Conservation (phyloP, 2,329 filamentous ascomycete species). For the Fusarium piperis region DNA sequence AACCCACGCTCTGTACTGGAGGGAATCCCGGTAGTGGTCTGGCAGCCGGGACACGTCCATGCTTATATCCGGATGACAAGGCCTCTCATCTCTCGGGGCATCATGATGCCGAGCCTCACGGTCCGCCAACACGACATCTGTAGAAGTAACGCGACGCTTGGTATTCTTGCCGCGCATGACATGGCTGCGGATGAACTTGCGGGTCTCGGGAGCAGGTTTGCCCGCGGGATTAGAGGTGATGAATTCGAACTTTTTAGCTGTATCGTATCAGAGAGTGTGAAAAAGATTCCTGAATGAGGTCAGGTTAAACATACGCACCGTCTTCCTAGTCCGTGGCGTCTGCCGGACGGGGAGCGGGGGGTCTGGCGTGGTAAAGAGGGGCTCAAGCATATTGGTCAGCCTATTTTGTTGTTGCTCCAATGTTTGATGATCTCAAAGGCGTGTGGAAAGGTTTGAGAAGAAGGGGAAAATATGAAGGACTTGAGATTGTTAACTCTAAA, state of each 20-base stretch:
- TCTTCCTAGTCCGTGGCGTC: constrained; percentile 7
- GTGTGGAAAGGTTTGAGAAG: neutral
- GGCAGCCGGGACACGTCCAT: neutral
- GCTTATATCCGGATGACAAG: neutral
- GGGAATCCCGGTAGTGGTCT: neutral
- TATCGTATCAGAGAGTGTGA: neutral
- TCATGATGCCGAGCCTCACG: neutral
- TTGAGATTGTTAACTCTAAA: constrained; percentile 22
- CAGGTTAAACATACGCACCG: constrained; percentile 2
- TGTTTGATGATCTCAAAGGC: neutral
- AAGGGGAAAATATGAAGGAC: neutral
- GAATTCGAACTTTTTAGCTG: constrained; percentile 42
- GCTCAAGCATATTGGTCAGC: constrained; percentile 21
- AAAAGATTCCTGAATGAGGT: neutral
- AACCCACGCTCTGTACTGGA: constrained; percentile 23
- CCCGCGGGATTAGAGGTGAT: constrained; percentile 38
- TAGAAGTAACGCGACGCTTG: neutral
- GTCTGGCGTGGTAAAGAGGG: constrained; percentile 4
- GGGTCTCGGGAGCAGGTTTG: constrained; percentile 33
- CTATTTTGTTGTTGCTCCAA: neutral
- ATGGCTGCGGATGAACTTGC: constrained; percentile 43
- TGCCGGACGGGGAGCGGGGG: neutral
- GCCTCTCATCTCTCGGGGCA: neutral
- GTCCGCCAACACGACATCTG: neutral
- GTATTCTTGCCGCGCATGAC: constrained; percentile 44